Conservation (phyloP, 192 early-diverging fungal species). For the Linnemannia exigua region DNA sequence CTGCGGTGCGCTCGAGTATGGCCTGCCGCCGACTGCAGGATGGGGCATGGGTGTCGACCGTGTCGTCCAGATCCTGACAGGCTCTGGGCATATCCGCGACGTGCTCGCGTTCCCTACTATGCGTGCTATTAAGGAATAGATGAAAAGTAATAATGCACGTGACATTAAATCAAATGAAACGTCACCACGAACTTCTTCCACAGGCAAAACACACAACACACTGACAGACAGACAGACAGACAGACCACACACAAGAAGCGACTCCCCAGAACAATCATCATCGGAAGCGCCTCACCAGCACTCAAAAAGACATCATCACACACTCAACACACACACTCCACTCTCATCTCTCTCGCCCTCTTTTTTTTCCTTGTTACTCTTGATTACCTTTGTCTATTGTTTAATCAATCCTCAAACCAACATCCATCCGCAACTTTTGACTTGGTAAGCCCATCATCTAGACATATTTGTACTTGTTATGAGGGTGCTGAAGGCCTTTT, state of each 20-base stretch:
- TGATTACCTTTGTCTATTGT: neutral
- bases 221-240: neutral
- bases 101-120: constrained; percentile 83
- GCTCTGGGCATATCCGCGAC: constrained; percentile 79
- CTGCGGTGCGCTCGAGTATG: constrained; percentile 84
- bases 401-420: neutral
- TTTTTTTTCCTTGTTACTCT: neutral
- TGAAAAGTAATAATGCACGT: neutral
- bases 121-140: constrained; percentile 28
- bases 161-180: constrained; percentile 6
- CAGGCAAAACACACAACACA: too few relatives aligned
- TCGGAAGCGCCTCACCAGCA: constrained; percentile 7
- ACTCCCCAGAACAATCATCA: neutral
- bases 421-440: neutral
- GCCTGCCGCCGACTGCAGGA: constrained; percentile 88
- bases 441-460: constrained; percentile 2
- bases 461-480: neutral
- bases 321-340: neutral
- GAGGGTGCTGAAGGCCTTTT: neutral
- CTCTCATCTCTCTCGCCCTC: neutral
- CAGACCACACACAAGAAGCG: neutral
- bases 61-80: constrained; percentile 79
- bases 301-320: neutral
- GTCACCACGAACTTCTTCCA: neutral
- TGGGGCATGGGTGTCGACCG: constrained; percentile 95